A percentile compares a stretch with the other conserved stretches of the same genome.
These are phyloP conservation scores for Zasmidium cellare DNA, from an alignment of 2,329 filamentous ascomycete species.

Conservation along the genomic window DNA sequence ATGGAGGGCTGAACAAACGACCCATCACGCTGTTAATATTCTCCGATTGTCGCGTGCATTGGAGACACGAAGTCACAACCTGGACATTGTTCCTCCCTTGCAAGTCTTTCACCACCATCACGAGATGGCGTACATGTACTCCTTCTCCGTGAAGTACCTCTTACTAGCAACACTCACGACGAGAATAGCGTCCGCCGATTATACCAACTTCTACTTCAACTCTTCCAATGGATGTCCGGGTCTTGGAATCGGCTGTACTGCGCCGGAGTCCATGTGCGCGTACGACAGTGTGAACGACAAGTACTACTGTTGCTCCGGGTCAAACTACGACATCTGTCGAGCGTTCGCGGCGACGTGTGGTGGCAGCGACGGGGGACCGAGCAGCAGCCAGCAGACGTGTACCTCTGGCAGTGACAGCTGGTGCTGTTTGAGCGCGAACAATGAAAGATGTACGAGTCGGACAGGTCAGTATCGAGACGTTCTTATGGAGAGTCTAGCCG, in stretches of 20 bases:
- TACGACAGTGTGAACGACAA: slow-evolving; percentile 18
- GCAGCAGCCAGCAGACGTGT: slow-evolving; percentile 10
- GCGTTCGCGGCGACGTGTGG: slow-evolving; percentile 13
- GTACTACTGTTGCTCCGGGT: slow-evolving; percentile 16
- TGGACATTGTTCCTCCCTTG: background rate
- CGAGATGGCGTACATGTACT: background rate
- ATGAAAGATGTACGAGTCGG: slow-evolving; percentile 15
- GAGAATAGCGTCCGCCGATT: slow-evolving; percentile 8
- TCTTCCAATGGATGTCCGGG: slow-evolving; percentile 11
- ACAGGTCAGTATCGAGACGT: slow-evolving; percentile 8
- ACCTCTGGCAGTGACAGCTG: slow-evolving; percentile 6
- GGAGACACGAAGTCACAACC: too few relatives aligned
- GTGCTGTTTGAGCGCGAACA: slow-evolving; percentile 14
- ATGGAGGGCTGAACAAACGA: background rate
- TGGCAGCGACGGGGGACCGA: slow-evolving; percentile 8
- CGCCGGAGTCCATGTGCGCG: slow-evolving; percentile 12
- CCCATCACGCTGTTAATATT: background rate
- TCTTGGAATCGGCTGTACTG: slow-evolving; percentile 8
- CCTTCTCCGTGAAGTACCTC: background rate
- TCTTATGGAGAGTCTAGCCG: too few relatives aligned
- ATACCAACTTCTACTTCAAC: slow-evolving; percentile 17
- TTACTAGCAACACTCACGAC: background rate
- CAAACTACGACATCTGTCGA: slow-evolving; percentile 14
- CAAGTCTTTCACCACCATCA: background rate
- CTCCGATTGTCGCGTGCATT: too few relatives aligned